Base-by-base conservation (phyloP, 495 filamentous ascomycete genomes). In the Chaetomium fimeti region DNA sequence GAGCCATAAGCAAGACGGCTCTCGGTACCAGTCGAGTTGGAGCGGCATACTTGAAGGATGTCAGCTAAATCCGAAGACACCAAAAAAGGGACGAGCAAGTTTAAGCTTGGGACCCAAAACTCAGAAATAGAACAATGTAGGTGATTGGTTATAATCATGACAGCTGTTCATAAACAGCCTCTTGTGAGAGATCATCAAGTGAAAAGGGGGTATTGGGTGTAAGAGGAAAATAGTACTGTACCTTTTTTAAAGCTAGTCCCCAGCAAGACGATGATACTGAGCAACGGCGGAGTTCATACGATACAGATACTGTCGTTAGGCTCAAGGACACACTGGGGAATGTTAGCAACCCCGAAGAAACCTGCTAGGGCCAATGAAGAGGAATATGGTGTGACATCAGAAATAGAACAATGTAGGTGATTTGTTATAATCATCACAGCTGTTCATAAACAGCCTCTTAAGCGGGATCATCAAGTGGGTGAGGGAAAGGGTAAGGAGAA, bases 151-250 rank as follows among this genome's bases (percentile, higher is more conserved):
- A 72, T 75, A 79, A 79, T 78, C 77, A 79, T 76, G 24, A 64
- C 62, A 70, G 57, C 20, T 66, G 72, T 72, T 81, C 76, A 81
- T 79, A 79, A 81, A 81, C 78, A 81, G 77, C 78, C 77, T 81
- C 75, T 71, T 66, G 61, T n/a, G 52, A 55, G 18, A n/a, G 20
- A 20, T 20, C 52, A 55, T 55, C 52, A 36, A 7, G 27, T 18
- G 4, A 16, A 78, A 75, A 76, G 70, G 72, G 70, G 61, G 60
- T 67, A 9, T 20, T 28, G 48, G 22, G 5, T n/a, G 27, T 13
- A 32, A 6, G 25, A 8, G 2, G 6, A 12, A 49, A 20, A 25
- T 13, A n/a, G 27, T 32, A 54, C 28, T 29, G 20, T 52, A 52
- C 49, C 49, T 47, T 52, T 27, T 27, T 25, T 49, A 27, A 52